Conservation (phyloP, 2,329 filamentous ascomycete species). For the Hypoxylon sp. region DNA sequence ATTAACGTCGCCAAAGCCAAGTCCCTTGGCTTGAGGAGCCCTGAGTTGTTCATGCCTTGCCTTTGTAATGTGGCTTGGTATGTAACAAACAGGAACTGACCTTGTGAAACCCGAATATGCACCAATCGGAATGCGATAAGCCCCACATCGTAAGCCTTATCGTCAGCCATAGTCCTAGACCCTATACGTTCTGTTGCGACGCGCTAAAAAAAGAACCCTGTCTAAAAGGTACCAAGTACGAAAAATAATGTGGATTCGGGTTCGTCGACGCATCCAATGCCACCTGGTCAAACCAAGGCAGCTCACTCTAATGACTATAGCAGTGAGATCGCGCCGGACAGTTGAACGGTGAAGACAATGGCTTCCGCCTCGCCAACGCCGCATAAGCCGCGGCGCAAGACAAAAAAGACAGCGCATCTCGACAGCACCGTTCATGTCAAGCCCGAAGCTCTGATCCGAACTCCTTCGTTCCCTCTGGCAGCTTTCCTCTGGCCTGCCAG, state of each 20-base stretch:
- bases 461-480: constrained; percentile 88
- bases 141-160: neutral
- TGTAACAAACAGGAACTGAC: constrained; percentile 19
- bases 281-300: constrained; percentile 6
- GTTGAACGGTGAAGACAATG: constrained; percentile 59
- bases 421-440: constrained; percentile 52
- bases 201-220: constrained; percentile 29
- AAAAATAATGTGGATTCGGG: constrained; percentile 4
- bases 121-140: constrained; percentile 12
- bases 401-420: constrained; percentile 63
- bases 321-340: constrained; percentile 23
- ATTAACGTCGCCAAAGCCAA: constrained; percentile 23
- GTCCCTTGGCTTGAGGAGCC: constrained; percentile 25
- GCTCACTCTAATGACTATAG: constrained; percentile 44
- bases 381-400: constrained; percentile 71
- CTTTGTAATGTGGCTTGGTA: constrained; percentile 9
- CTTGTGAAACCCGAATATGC: constrained; percentile 22
- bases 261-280: constrained; percentile 12
- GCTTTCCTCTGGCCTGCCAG: constrained; percentile 96
- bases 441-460: constrained; percentile 63
- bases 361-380: constrained; percentile 64
- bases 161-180: constrained; percentile 5
- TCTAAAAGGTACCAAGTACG: constrained; percentile 25
- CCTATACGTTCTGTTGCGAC: constrained; percentile 2
- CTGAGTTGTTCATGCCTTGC: constrained; percentile 16